Evolutionary conservation across 2,329 filamentous ascomycete species (phyloP).

Genomic region (Colletotrichum lentis): DNA sequence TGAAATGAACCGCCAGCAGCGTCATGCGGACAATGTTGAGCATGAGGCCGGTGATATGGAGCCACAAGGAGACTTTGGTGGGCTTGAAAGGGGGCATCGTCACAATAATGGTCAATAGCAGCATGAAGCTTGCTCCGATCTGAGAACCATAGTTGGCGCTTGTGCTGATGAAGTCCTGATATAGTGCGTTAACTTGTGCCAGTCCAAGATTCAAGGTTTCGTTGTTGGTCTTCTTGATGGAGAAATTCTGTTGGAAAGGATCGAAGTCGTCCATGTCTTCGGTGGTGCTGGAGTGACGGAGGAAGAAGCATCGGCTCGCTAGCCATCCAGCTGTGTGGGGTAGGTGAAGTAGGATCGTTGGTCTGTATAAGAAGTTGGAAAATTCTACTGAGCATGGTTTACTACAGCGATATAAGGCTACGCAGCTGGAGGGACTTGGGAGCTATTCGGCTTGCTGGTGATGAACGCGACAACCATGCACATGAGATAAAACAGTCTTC

Average conservation of each 20-base stretch:
- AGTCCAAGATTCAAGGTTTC: conserved; percentile 47
- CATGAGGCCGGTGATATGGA: conserved; percentile 70
- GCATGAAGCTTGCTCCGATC: conserved; percentile 71
- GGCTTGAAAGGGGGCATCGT: conserved; percentile 74
- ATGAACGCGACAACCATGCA: background rate
- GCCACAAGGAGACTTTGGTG: conserved; percentile 67
- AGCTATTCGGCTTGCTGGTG: background rate
- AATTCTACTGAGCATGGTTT: background rate
- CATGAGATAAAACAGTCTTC: background rate
- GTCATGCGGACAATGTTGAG: conserved; percentile 67
- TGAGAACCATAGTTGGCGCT: conserved; percentile 74
- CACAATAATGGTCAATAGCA: conserved; percentile 71
- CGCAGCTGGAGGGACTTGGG: too few species aligned
- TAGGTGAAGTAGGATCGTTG: background rate
- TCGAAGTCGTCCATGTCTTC: conserved; percentile 43
- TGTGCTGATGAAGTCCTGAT: conserved; percentile 47
- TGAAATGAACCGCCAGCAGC: conserved; percentile 66
- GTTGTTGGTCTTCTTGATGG: conserved; percentile 46
- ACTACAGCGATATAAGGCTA: background rate
- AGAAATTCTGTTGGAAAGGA: conserved; percentile 49
- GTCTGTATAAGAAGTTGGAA: background rate
- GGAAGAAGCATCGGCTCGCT: too few species aligned
- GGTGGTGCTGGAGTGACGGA: background rate
- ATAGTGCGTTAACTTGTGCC: conserved; percentile 46
- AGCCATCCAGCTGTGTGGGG: background rate